A percentile compares a stretch with the other conserved stretches of the same genome.
Conservation (phyloP, 352 stramenopile genomes). For the Phytophthora chlamydospora region DNA sequence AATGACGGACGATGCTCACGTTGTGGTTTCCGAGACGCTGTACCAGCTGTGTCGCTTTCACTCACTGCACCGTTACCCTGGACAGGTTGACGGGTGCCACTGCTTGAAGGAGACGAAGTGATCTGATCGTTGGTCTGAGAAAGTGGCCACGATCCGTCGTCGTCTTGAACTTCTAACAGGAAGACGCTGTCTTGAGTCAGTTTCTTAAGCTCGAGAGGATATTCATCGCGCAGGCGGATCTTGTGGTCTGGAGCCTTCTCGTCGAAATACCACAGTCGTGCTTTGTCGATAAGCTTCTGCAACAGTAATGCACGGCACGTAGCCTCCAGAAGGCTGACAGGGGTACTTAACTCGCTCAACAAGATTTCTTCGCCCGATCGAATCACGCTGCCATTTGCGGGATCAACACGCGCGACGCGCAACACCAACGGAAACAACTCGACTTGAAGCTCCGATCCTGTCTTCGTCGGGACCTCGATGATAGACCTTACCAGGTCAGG, state of each 20-base stretch:
- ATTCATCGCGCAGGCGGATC: constrained; percentile 56
- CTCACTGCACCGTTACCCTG: constrained; percentile 21
- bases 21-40: constrained; percentile 43
- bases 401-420: constrained; percentile 75
- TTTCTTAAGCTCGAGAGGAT: constrained; percentile 55
- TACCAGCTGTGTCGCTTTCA: constrained; percentile 32
- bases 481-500: constrained; percentile 68
- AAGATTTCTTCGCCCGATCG: constrained; percentile 84
- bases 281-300: constrained; percentile 72
- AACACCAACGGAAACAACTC: constrained; percentile 85
- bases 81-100: constrained; percentile 17
- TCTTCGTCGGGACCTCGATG: constrained; percentile 43
- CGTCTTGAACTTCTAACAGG: constrained; percentile 83
- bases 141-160: constrained; percentile 85
- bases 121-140: constrained; percentile 64
- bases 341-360: constrained; percentile 67
- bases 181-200: constrained; percentile 82
- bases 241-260: constrained; percentile 73
- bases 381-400: constrained; percentile 68
- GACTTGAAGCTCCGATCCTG: constrained; percentile 48
- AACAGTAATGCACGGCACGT: constrained; percentile 77
- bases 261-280: constrained; percentile 85
- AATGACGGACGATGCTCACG: constrained; percentile 50
- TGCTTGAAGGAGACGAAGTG: constrained; percentile 42
- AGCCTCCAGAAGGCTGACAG: constrained; percentile 65